Conservation (phyloP, 164 flowering plant species). For the grape (Vitis vinifera) region ASM3070453v1 NC_081811.1:780501-781000, state of each 20-base stretch:
- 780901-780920: constrained; percentile 40
- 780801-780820: no score
- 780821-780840: not conserved
- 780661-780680: constrained; percentile 6
- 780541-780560: no score
- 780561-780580: not conserved
- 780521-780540: no score
- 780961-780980: constrained; percentile 7
- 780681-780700: constrained; percentile 33
- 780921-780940: constrained; percentile 20
- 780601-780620: constrained; percentile 21
- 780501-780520: no score
- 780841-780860: constrained; percentile 21
- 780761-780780: constrained; percentile 1
- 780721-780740: not conserved
- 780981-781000: constrained; percentile 14
- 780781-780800: no score
- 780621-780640: constrained; percentile 1
- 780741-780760: not conserved
- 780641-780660: not conserved
- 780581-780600: constrained; percentile 4
- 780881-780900: constrained; percentile 26
- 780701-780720: constrained; percentile 9
- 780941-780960: constrained; percentile 32
- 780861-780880: constrained; percentile 31